Base-by-base conservation (phyloP, 1,284 basidiomycete genomes). In the Microbotryum lychnidis-dioicae region DNA sequence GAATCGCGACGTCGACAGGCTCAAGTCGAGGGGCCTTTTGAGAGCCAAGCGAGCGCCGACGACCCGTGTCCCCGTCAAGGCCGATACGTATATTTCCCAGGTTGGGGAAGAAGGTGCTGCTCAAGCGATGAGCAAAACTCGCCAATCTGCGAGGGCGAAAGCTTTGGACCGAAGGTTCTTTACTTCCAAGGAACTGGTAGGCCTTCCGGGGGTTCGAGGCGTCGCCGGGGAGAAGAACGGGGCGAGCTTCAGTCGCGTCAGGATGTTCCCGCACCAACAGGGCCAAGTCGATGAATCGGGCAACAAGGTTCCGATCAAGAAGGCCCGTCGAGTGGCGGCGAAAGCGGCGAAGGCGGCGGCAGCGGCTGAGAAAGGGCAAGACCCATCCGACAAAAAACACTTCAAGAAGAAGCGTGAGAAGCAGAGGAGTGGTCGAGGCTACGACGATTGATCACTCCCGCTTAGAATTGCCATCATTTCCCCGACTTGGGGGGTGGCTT, bases 81-180 rank as follows among this genome's bases (percentile, higher is more conserved):
- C 90, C 12, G 86, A 91, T 73, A 93, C 91, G 0, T 93, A 84
- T 72, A 80, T 94, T 37, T 73, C 74, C 16, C 65, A 64, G 6
- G 57, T 63, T 10, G 70, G 60, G 10, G 61, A 62, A 23, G 56
- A 63, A 20, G 60, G 61, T 53, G 59, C 61, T 57, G 74, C 64
- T 71, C 73, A 51, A 14, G 53, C 60, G 12, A 21, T 57, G n/a
- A 12, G 47, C 21, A 46, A 31, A 23, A 61, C 57, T 27, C 31
- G 62, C 46, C 67, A 70, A 56, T 71, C 70, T 16, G 55, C 56
- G 12, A 63, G 70, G 42, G 70, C 71, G 6, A 69, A 69, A 10
- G 82, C 81, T 4, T 70, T 98, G 20, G 94, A 98, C 72, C 80
- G 81, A 50, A 84, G 85, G 2, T 98, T 97, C 77, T 97, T 97